Evolutionary conservation across 1,284 basidiomycete genomes (phyloP), one percentile per base, ranked within the genome.

Genomic region (Fistulinella staudtii): DNA sequence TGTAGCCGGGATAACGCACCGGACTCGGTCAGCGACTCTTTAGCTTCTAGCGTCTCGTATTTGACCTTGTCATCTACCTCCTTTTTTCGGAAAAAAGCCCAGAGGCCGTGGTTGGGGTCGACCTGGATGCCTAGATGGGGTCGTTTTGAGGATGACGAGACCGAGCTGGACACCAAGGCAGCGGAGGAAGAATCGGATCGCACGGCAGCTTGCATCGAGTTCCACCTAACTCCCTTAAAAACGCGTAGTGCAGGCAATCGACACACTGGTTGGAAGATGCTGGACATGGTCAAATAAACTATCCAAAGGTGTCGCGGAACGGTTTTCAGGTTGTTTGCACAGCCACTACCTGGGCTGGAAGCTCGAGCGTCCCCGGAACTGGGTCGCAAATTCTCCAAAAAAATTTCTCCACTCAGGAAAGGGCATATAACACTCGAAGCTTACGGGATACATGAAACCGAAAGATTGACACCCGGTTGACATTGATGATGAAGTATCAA

Each of bases 81-180:
- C 53, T 73, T 77, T 55, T 71, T 72, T 49, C 85, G 72, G 65
- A 90, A 90, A 63, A 90, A 89, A 0, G 70, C 79, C 56, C 77
- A 89, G 6, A 90, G 72, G 1, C 86, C 86, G 59, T 90, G 88
- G 48, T 82, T 74, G 15, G 70, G 64, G 47, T 74, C 67, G 24
- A 76, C 69, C 5, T 65, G 35, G 36, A 77, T 58, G 28, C 65
- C 64, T 20, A 74, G 57, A 43, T 75, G 74, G 1, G 73, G 74
- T 18, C 74, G 65, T 36, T 64, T 60, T 23, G 65, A 59, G 6
- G 61, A 60, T 24, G 47, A 50, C 18, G 43, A 20, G 8, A 36
- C 21, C 22, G 39, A 35, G 8, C 22, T 45, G 3, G 46, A 29
- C 13, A 34, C 14, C 1, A 30, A 35, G 7, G 30, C 5, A 34